Evolutionary conservation across 208 protist species (phyloP).

Genomic region (Acanthamoeba healyi): DNA sequence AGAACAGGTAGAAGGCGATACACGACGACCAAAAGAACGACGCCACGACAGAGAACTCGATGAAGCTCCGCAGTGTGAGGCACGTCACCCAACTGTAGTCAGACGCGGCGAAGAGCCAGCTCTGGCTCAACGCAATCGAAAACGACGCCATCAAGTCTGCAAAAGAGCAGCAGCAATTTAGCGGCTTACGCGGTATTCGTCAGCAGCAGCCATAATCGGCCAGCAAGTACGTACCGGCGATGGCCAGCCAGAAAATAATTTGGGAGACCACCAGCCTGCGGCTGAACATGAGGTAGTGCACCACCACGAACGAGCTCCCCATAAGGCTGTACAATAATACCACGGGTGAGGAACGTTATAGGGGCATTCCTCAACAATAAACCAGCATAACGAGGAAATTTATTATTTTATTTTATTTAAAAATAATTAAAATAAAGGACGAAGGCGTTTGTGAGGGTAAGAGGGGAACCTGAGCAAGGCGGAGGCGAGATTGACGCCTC

Average conservation of each 20-base stretch:
- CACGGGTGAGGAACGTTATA: neutral
- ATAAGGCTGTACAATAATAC: neutral
- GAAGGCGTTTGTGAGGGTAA: neutral
- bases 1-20: constrained; percentile 70
- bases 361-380: neutral
- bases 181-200: neutral
- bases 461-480: neutral
- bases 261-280: constrained; percentile 15
- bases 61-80: constrained; percentile 62
- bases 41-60: constrained; percentile 60
- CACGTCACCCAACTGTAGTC: constrained; percentile 23
- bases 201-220: neutral
- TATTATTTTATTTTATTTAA: neutral
- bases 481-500: constrained; percentile 24
- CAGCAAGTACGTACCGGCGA: neutral
- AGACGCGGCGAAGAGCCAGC: constrained; percentile 40
- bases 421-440: neutral
- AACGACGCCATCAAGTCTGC: constrained; percentile 45
- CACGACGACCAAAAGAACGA: constrained; percentile 68
- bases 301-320: constrained; percentile 68
- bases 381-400: no score
- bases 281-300: constrained; percentile 68
- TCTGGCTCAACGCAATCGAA: constrained; percentile 42
- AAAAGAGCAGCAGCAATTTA: neutral
- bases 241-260: constrained; percentile 31